Evolutionary conservation across 805 yeast species (phyloP).

Genomic region (Suhomyces vadensis): DNA sequence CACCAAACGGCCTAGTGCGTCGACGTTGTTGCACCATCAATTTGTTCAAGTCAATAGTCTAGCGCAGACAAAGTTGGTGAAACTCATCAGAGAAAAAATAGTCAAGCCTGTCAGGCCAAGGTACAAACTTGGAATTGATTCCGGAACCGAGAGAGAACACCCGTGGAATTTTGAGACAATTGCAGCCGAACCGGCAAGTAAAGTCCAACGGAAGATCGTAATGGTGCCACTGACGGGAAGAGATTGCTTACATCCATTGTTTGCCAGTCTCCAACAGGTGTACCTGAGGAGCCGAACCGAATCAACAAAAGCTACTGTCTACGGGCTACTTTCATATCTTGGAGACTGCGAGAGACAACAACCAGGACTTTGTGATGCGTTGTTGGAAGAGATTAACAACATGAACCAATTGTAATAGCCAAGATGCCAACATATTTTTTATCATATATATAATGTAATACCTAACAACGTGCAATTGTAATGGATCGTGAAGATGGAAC

Average conservation of each 20-base stretch:
- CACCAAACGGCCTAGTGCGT: slow-evolving; percentile 59
- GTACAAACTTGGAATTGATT: slow-evolving; percentile 2
- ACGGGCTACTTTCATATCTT: slow-evolving; percentile 42
- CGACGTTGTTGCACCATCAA: slow-evolving; percentile 51
- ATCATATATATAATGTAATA: too few relatives aligned
- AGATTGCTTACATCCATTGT: slow-evolving; percentile 28
- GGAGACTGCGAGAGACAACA: slow-evolving; percentile 48
- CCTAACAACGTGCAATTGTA: too few relatives aligned
- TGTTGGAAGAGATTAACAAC: slow-evolving; percentile 53
- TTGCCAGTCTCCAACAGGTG: slow-evolving; percentile 49
- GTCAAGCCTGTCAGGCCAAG: slow-evolving; percentile 6
- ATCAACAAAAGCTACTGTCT: slow-evolving; percentile 49
- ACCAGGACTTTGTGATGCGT: slow-evolving; percentile 67
- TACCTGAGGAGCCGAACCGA: slow-evolving; percentile 52
- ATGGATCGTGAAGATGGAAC: too few relatives aligned
- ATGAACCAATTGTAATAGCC: neutral
- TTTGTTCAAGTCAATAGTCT: slow-evolving; percentile 44
- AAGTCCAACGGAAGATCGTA: slow-evolving; percentile 1
- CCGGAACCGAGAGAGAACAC: neutral
- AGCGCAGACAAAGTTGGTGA: slow-evolving; percentile 27
- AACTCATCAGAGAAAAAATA: slow-evolving; percentile 44
- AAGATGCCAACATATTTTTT: too few relatives aligned
- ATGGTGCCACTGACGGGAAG: slow-evolving; percentile 2
- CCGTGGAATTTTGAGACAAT: slow-evolving; percentile 22
- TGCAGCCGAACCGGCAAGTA: neutral